Conservation (phyloP, 2,329 filamentous ascomycete species). For the Aspergillus sergii region DNA sequence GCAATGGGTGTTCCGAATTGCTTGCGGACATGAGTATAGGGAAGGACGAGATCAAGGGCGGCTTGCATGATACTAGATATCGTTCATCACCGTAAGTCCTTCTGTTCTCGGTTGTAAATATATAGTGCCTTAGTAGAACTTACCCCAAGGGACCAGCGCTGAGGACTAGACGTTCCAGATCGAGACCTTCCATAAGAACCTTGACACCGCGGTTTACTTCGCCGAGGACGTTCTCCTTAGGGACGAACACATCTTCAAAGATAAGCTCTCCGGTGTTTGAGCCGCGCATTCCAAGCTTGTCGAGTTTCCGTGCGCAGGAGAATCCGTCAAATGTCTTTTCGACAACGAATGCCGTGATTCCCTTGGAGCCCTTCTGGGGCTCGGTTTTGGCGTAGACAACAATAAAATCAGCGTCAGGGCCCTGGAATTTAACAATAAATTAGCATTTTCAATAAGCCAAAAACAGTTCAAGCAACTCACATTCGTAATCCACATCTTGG, state of each 20-base stretch:
- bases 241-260: constrained; percentile 89
- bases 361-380: constrained; percentile 77
- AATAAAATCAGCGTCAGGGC: constrained; percentile 87
- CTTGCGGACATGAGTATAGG: constrained; percentile 84
- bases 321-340: constrained; percentile 72
- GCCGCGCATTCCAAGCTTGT: constrained; percentile 98
- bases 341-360: constrained; percentile 93
- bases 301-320: constrained; percentile 83
- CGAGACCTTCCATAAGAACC: constrained; percentile 94
- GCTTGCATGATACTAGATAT: constrained; percentile 77
- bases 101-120: neutral
- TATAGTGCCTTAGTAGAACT: constrained; percentile 4
- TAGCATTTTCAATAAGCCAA: too few species aligned
- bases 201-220: constrained; percentile 77
- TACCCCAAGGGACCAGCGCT: constrained; percentile 83
- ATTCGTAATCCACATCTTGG: constrained; percentile 99
- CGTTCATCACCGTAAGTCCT: neutral
- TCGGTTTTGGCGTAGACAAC: constrained; percentile 97
- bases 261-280: constrained; percentile 94
- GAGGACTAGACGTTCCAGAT: constrained; percentile 89
- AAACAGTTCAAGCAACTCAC: constrained; percentile 40
- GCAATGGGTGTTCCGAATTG: constrained; percentile 88
- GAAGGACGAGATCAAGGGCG: constrained; percentile 79
- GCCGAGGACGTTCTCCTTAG: constrained; percentile 78
- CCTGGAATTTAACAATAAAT: too few species aligned